These are phyloP conservation scores for Arabidopsis suecica DNA, from an alignment of 345 rosid species.

Conservation along the genomic window DNA sequence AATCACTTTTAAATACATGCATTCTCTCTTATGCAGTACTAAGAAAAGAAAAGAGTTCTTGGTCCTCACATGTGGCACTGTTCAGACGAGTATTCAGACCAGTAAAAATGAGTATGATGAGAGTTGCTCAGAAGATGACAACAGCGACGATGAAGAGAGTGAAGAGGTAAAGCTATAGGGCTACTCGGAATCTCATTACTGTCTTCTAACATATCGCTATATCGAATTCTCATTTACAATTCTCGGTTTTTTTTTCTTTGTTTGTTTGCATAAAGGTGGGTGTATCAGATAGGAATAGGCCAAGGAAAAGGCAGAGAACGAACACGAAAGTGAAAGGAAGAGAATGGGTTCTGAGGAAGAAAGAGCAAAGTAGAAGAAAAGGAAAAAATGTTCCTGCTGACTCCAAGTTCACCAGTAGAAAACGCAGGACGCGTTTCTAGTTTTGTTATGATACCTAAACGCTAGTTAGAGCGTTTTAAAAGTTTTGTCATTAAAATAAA, in stretches of 20 bases:
- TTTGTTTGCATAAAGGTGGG: slow-evolving; percentile 50
- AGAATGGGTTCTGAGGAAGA: slow-evolving; percentile 85
- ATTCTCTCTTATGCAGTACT: slow-evolving; percentile 49
- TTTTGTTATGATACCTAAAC: not conserved
- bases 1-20: not conserved
- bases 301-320: slow-evolving; percentile 75
- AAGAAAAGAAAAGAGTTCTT: slow-evolving; percentile 86
- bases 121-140: slow-evolving; percentile 70
- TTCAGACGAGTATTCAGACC: slow-evolving; percentile 52
- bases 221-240: too few relatives aligned
- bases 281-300: slow-evolving; percentile 75
- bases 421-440: slow-evolving; percentile 81
- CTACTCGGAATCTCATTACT: not conserved
- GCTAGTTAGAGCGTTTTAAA: not conserved
- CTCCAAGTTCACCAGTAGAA: slow-evolving; percentile 79
- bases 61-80: slow-evolving; percentile 80
- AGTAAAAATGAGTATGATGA: slow-evolving; percentile 52
- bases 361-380: slow-evolving; percentile 83
- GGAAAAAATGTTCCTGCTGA: slow-evolving; percentile 79
- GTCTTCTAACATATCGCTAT: not conserved
- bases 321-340: slow-evolving; percentile 70
- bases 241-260: too few relatives aligned
- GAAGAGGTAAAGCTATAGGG: slow-evolving; percentile 51
- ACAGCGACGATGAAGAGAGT: slow-evolving; percentile 67
- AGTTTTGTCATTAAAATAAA: slow-evolving; percentile 3